A percentile compares a stretch with the other conserved stretches of the same genome.
Conservation (phyloP, 176 grass and related monocot genomes). For the Dendrocalamus sinicus region DNA sequence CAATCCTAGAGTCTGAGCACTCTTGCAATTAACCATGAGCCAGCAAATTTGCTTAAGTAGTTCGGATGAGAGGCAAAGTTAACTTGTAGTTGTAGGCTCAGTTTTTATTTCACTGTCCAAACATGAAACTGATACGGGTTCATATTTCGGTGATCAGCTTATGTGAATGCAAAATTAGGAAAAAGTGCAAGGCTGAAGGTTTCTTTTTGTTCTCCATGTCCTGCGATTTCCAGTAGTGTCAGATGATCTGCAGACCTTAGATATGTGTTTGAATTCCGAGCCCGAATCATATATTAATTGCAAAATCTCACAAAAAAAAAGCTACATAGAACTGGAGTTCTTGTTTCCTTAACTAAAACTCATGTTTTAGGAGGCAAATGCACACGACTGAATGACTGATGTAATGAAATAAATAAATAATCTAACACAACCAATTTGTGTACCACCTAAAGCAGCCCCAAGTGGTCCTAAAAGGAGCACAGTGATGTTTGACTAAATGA, state of each 20-base stretch:
- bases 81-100: background rate
- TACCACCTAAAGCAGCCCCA: background rate
- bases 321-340: background rate
- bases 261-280: background rate
- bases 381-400: background rate
- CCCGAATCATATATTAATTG: background rate
- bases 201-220: background rate
- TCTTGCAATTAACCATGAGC: background rate
- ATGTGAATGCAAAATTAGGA: background rate
- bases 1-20: background rate
- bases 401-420: slow-evolving; percentile 21
- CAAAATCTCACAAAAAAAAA: slow-evolving; percentile 11
- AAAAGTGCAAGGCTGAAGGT: background rate
- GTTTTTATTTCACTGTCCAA: background rate
- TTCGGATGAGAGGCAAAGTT: background rate
- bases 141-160: background rate
- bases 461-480: slow-evolving; percentile 3
- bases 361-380: background rate
- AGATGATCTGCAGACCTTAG: background rate
- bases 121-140: background rate
- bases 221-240: background rate
- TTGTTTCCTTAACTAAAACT: slow-evolving; percentile 27
- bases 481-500: background rate
- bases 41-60: background rate
- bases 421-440: background rate